These are phyloP conservation scores for Areca catechu DNA, from an alignment of 176 grass and related monocot species.

Conservation along the genomic window DNA sequence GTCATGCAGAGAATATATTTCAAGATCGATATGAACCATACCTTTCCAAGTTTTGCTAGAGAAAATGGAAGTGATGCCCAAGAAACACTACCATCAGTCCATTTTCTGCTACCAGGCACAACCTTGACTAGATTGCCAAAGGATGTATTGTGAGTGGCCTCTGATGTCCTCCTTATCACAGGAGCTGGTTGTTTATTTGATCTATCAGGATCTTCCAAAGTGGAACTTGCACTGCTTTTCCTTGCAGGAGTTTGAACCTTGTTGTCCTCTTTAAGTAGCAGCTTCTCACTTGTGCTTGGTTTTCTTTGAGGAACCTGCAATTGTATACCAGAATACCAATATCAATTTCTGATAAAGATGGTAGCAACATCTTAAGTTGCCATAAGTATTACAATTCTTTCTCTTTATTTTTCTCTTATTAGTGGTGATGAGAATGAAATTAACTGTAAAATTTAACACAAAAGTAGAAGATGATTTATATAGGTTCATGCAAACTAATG, in stretches of 20 bases:
- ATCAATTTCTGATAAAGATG: too few relatives aligned
- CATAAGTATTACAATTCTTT: too few relatives aligned
- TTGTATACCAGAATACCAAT: too few relatives aligned
- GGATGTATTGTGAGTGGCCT: conserved; percentile 15
- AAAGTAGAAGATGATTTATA: too few relatives aligned
- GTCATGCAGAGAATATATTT: too few relatives aligned
- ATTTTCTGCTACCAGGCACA: conserved; percentile 27
- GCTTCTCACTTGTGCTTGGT: conserved; percentile 34
- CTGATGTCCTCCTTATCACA: conserved; percentile 18
- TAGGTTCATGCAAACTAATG: too few relatives aligned
- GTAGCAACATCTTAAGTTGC: too few relatives aligned
- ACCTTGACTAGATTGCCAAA: conserved; percentile 30
- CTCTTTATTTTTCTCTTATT: too few relatives aligned
- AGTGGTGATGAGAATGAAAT: too few relatives aligned
- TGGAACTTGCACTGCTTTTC: conserved; percentile 14
- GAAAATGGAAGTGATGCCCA: conserved; percentile 59
- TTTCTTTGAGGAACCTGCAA: conserved; percentile 50
- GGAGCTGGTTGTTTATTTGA: conserved; percentile 17
- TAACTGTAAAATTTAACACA: too few relatives aligned
- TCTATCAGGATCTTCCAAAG: conserved; percentile 19
- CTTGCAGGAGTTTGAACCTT: conserved; percentile 28
- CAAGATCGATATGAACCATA: not conserved
- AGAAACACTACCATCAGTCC: conserved; percentile 29
- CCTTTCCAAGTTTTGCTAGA: conserved; percentile 40
- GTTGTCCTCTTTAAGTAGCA: conserved; percentile 30